Evolutionary conservation across 805 yeast species (phyloP).

Genomic region (Zygosaccharomyces gambellarensis): DNA sequence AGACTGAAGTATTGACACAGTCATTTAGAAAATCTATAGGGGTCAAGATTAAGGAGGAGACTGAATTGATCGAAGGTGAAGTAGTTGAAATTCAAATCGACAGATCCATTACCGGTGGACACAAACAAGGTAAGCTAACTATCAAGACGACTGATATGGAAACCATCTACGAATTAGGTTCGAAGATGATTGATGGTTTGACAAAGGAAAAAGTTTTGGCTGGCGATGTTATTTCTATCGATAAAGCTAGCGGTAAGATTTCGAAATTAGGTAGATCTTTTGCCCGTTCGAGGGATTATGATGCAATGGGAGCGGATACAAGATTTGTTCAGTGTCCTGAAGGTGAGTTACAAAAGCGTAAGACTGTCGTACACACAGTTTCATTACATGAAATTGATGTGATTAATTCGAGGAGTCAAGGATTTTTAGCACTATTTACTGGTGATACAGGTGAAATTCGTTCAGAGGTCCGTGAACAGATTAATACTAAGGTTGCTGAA

Average conservation of each 20-base stretch:
- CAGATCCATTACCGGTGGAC: conserved; percentile 93
- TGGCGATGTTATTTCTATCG: conserved; percentile 94
- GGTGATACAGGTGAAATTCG: conserved; percentile 98
- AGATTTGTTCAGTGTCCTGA: conserved; percentile 98
- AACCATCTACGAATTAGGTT: conserved; percentile 91
- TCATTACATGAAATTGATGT: conserved; percentile 96
- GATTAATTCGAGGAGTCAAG: conserved; percentile 95
- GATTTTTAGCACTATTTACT: conserved; percentile 89
- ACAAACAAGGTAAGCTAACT: conserved; percentile 95
- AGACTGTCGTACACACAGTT: conserved; percentile 96
- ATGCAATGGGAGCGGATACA: conserved; percentile 98
- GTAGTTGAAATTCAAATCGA: conserved; percentile 96
- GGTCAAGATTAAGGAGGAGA: conserved; percentile 89
- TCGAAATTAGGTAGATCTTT: conserved; percentile 93
- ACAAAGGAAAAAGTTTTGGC: conserved; percentile 93
- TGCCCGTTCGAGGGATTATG: conserved; percentile 94
- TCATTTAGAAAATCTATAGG: conserved; percentile 96
- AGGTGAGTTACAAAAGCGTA: conserved; percentile 95
- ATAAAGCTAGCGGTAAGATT: conserved; percentile 91
- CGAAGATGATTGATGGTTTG: conserved; percentile 89
- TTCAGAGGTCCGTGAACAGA: conserved; percentile 92
- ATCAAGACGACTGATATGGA: conserved; percentile 98
- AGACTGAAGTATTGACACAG: conserved; percentile 94
- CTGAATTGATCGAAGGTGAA: conserved; percentile 97
- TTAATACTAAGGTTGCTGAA: conserved; percentile 93